Evolutionary conservation across 495 filamentous ascomycete genomes (phyloP), one percentile per base, ranked within the genome.

Genomic region (Glonium stellatum): DNA sequence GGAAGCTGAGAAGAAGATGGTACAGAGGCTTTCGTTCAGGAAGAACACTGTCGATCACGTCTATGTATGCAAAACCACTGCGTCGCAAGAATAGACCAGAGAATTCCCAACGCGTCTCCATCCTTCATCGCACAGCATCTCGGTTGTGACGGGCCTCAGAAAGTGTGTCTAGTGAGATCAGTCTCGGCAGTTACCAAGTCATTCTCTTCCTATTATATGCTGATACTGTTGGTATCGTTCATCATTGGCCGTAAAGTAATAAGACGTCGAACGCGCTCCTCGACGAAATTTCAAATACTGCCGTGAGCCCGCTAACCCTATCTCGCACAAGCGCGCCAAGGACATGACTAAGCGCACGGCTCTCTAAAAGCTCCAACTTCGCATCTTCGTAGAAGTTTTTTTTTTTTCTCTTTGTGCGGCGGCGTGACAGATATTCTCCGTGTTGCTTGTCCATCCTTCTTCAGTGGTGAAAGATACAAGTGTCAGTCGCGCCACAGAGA

Each of bases 161-260:
- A 62, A 57, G n/a, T 57, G 41, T 66, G 76, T 75, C 75, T 70
- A 54, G 67, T 71, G 70, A 82, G 78, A 81, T 82, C 80, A 82
- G 71, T 47, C 78, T 73, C 71, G 71, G 48, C 59, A 60, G 41
- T 57, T 21, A 61, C 64, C 53, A 56, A 52, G 72, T 83, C 80
- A 83, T 78, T 75, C 80, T 83, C 80, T 83, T 83, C 80, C 80
- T 83, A 82, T 83, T 76, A 79, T 78, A 67, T 72, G 72, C 74
- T 68, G 73, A 76, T 76, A 72, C 58, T 70, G 2, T 53, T 59
- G 57, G 56, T 58, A 69, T 56, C 63, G 59, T 75, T 83, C 80
- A 81, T 83, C 80, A 81, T 71, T 62, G 75, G 78, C 80, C 78
- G 68, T 73, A 58, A 73, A 62, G 50, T 42, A 62, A 47, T 42